These are phyloP conservation scores for Anthracocystis setariae DNA, from an alignment of 1,284 basidiomycete species.

Conservation along the genomic window DNA sequence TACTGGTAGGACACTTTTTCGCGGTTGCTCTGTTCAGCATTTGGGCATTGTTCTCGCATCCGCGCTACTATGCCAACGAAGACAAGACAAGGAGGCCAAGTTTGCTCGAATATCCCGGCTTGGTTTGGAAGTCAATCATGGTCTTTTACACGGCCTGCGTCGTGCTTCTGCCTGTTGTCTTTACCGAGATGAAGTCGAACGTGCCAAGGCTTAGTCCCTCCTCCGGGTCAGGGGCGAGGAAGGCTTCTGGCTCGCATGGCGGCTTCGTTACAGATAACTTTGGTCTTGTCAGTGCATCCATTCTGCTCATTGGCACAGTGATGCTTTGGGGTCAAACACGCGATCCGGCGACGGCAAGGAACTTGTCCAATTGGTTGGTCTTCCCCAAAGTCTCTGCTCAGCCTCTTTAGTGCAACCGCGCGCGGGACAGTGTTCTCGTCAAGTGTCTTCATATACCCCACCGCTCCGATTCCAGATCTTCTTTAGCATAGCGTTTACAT, in stretches of 20 bases:
- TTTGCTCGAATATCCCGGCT: slow-evolving; percentile 50
- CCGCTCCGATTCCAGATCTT: slow-evolving; percentile 1
- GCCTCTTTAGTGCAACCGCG: slow-evolving; percentile 1
- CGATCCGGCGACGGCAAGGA: slow-evolving; percentile 35
- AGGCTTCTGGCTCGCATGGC: slow-evolving; percentile 4
- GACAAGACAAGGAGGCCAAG: slow-evolving; percentile 19
- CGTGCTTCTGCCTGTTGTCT: slow-evolving; percentile 65
- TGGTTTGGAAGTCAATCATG: slow-evolving; percentile 48
- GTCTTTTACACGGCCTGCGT: slow-evolving; percentile 65
- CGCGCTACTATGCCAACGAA: slow-evolving; percentile 22
- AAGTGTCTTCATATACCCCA: slow-evolving; percentile 15
- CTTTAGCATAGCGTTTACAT: background rate
- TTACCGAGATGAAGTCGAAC: slow-evolving; percentile 62
- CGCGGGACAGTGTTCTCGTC: background rate
- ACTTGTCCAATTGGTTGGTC: slow-evolving; percentile 39
- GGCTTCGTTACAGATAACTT: slow-evolving; percentile 42
- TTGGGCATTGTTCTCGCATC: slow-evolving; percentile 79
- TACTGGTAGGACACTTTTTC: slow-evolving; percentile 93
- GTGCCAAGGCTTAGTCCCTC: slow-evolving; percentile 21
- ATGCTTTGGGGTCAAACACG: slow-evolving; percentile 44
- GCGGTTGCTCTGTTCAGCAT: slow-evolving; percentile 92
- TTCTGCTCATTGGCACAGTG: slow-evolving; percentile 33
- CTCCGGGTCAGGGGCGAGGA: background rate
- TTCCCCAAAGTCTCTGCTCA: slow-evolving; percentile 36
- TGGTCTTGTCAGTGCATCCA: slow-evolving; percentile 31